Evolutionary conservation across 1,284 basidiomycete species (phyloP), one percentile per base, ranked within the genome.

Genomic region (Microbotryum scabiosae): DNA sequence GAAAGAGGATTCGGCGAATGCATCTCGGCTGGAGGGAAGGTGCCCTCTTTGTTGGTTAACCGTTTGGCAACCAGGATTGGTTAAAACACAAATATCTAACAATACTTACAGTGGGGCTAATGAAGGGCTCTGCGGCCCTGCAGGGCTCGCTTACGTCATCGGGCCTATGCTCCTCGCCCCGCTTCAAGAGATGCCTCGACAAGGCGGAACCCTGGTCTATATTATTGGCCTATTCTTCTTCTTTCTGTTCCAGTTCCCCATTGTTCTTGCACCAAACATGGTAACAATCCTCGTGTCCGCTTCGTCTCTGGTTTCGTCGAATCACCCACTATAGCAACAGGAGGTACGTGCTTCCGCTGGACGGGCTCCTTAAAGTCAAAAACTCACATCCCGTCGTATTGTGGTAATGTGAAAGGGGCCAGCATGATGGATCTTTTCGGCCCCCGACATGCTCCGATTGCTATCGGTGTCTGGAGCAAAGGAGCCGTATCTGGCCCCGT

Each of bases 281-380:
- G 51, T 60, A 4, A 65, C 62, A 32, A 51, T 71, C 41, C 55
- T 68, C 43, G 64, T 62, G 36, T 70, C 59, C 66, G 64, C 44
- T 73, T 71, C 60, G 61, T 75, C 26, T 69, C 73, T n/a, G 75
- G 75, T 32, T 65, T 76, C 51, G 75, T 74, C 55, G 74, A 75
- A 46, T 74, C 73, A 10, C 74, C 75, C 2, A 73, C 75, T 12
- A 66, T 76, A 3, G 71, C 75, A 59, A 76, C 75, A 55, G 75
- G 74, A 16, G 76, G 75, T 30, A n/a, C 41, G 20, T 54, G n/a
- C n/a, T 45, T 44, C 18, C 41, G 36, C 18, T 9, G 14, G 23
- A 26, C 21, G 58, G 4, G 56, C 55, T 0, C 61, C 60, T 41
- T 59, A 28, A 45, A 25, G 44, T 46, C 49, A 26, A 25, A 25